phyloP scores from a whole-genome alignment of 331 rosid genomes.

The Stylosanthes scabra region DNA sequence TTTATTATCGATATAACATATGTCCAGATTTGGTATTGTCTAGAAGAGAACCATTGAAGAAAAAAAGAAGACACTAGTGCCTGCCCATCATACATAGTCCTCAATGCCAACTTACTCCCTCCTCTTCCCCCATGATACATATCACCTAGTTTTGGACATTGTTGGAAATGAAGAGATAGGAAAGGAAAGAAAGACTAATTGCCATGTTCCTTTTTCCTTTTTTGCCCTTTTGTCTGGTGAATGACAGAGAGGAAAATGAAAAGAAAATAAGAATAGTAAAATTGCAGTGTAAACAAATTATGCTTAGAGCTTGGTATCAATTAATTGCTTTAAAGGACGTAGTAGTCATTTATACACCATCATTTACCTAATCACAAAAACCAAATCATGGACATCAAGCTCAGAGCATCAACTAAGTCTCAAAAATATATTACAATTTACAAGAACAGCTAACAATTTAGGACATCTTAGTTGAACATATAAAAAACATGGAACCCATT shows the following conservation, averaged over 20 bases:
- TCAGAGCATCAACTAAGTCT: conserved; percentile 17
- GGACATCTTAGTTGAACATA: conserved; percentile 3
- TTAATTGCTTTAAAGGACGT: too few relatives aligned
- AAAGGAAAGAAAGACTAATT: too few relatives aligned
- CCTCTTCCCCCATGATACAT: conserved; percentile 41
- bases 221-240: too few relatives aligned
- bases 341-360: too few relatives aligned
- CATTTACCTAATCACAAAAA: too few relatives aligned
- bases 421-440: conserved; percentile 2
- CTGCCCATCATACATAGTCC: conserved; percentile 39
- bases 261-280: too few relatives aligned
- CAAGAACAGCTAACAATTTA: not conserved
- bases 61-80: conserved; percentile 40
- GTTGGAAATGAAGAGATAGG: conserved; percentile 50
- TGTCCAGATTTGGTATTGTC: conserved; percentile 77
- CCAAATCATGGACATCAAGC: too few relatives aligned
- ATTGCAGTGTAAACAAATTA: too few relatives aligned
- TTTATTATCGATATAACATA: conserved; percentile 65
- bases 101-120: conserved; percentile 64
- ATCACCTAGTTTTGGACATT: conserved; percentile 42
- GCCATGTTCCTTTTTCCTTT: too few relatives aligned
- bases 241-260: too few relatives aligned
- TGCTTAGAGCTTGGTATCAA: too few relatives aligned
- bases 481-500: not conserved
- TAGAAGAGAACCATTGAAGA: conserved; percentile 47